phyloP scores from a whole-genome alignment of 2,329 filamentous ascomycete species.

The Didymella sp. region DNA sequence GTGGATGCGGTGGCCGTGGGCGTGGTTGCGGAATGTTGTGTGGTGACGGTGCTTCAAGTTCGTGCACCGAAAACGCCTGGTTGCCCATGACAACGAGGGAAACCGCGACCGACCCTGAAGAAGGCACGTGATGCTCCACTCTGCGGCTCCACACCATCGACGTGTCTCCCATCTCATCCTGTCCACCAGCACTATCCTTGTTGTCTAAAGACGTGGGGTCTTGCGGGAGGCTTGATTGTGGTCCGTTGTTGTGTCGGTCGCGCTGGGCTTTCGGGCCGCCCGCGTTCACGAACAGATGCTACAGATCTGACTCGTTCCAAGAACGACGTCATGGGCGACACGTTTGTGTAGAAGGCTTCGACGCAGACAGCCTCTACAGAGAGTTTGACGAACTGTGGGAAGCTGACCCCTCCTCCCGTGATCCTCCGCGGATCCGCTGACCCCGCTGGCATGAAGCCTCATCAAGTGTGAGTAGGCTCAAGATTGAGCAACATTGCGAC shows the following conservation, averaged over 20 bases:
- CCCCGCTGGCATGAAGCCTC: constrained; percentile 2
- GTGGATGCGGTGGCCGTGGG: constrained; percentile 22
- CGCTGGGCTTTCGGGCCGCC: neutral
- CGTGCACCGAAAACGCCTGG: constrained; percentile 12
- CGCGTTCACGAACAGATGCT: neutral
- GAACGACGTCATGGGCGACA: constrained; percentile 4
- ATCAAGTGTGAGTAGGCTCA: neutral
- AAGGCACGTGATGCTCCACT: constrained; percentile 5
- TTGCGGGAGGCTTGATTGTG: neutral
- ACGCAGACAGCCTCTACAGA: neutral
- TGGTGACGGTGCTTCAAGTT: constrained; percentile 18
- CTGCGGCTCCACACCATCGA: constrained; percentile 1
- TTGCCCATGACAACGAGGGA: constrained; percentile 11
- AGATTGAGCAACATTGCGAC: neutral
- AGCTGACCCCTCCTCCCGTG: constrained; percentile 4
- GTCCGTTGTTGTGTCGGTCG: neutral
- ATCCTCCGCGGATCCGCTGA: constrained; percentile 9
- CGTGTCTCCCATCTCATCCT: constrained; percentile 3
- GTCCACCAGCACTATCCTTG: constrained; percentile 8
- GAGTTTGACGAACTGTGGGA: neutral
- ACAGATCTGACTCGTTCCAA: neutral
- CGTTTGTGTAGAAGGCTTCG: neutral
- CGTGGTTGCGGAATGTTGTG: constrained; percentile 36
- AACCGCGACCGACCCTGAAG: neutral
- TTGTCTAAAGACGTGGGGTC: neutral